Evolutionary conservation across 2,329 filamentous ascomycete species (phyloP).

Genomic region (Xylaria sp.): DNA sequence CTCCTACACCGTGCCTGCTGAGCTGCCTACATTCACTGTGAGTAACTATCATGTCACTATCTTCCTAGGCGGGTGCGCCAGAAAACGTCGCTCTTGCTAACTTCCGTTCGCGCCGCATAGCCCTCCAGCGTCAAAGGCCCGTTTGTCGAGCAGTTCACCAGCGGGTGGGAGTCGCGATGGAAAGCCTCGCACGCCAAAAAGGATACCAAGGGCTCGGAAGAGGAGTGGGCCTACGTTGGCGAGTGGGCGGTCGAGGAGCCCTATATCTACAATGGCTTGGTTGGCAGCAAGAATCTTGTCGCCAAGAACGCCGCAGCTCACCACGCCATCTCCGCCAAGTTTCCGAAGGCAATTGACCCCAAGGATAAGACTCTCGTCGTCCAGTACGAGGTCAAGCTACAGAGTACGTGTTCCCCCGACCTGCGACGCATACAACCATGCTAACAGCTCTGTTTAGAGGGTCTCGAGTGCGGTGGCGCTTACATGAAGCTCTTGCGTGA

Average conservation of each 20-base stretch:
- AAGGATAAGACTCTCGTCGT: slow-evolving; percentile 97
- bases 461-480: slow-evolving; percentile 96
- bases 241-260: slow-evolving; percentile 98
- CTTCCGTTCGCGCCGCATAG: slow-evolving; percentile 58
- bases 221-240: slow-evolving; percentile 98
- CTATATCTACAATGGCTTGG: slow-evolving; percentile 86
- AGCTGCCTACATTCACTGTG: slow-evolving; percentile 89
- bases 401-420: slow-evolving; percentile 73
- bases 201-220: slow-evolving; percentile 80
- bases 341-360: slow-evolving; percentile 95
- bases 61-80: slow-evolving; percentile 20
- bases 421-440: slow-evolving; percentile 1
- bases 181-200: slow-evolving; percentile 97
- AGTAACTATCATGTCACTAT: slow-evolving; percentile 54
- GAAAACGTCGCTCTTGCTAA: slow-evolving; percentile 27
- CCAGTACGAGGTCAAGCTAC: slow-evolving; percentile 99
- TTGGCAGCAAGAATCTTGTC: slow-evolving; percentile 95
- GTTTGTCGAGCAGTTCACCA: slow-evolving; percentile 98
- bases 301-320: slow-evolving; percentile 98
- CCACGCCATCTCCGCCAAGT: slow-evolving; percentile 99
- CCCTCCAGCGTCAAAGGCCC: slow-evolving; percentile 89
- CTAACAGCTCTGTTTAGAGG: slow-evolving; percentile 68
- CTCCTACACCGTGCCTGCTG: slow-evolving; percentile 44
- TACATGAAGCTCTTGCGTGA: slow-evolving; percentile 99
- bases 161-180: slow-evolving; percentile 95